Evolutionary conservation across 495 filamentous ascomycete genomes (phyloP).

Genomic region (Neurospora sp.): DNA sequence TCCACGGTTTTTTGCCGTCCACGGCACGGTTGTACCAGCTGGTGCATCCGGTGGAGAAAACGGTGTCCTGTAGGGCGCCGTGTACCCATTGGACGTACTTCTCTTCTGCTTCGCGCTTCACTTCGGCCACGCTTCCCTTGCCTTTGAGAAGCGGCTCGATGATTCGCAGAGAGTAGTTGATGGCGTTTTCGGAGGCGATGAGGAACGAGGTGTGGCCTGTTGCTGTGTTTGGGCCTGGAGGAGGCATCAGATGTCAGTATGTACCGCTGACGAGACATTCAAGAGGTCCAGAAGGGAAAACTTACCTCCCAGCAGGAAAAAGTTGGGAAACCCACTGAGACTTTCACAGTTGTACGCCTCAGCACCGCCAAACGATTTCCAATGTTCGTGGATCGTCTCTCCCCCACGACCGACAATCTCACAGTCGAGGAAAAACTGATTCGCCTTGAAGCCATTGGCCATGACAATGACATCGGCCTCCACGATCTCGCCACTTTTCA

Average conservation of each 20-base stretch:
- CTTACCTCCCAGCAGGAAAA: slow-evolving; percentile 26
- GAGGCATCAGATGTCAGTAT: neutral
- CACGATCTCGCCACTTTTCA: slow-evolving; percentile 10
- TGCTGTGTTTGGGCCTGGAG: slow-evolving; percentile 32
- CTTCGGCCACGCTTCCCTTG: slow-evolving; percentile 20
- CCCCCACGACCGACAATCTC: slow-evolving; percentile 26
- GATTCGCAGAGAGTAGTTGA: slow-evolving; percentile 26
- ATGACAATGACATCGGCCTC: slow-evolving; percentile 34
- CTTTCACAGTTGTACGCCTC: slow-evolving; percentile 29
- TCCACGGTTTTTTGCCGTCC: slow-evolving; percentile 4
- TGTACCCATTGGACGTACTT: slow-evolving; percentile 18
- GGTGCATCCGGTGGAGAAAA: slow-evolving; percentile 23
- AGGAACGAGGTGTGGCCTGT: slow-evolving; percentile 34
- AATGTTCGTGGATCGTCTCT: slow-evolving; percentile 26
- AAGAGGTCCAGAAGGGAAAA: neutral
- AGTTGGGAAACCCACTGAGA: slow-evolving; percentile 34
- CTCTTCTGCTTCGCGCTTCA: slow-evolving; percentile 26
- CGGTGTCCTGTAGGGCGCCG: slow-evolving; percentile 12
- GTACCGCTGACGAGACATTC: neutral
- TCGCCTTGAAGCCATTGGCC: slow-evolving; percentile 32
- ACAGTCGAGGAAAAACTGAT: slow-evolving; percentile 21
- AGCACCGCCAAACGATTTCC: slow-evolving; percentile 24
- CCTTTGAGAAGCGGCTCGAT: slow-evolving; percentile 27
- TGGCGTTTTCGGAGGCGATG: slow-evolving; percentile 26
- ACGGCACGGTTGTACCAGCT: slow-evolving; percentile 32